Base-by-base conservation (phyloP, 164 flowering plant species). In the Kalanchoe fedtschenkoi region DNA sequence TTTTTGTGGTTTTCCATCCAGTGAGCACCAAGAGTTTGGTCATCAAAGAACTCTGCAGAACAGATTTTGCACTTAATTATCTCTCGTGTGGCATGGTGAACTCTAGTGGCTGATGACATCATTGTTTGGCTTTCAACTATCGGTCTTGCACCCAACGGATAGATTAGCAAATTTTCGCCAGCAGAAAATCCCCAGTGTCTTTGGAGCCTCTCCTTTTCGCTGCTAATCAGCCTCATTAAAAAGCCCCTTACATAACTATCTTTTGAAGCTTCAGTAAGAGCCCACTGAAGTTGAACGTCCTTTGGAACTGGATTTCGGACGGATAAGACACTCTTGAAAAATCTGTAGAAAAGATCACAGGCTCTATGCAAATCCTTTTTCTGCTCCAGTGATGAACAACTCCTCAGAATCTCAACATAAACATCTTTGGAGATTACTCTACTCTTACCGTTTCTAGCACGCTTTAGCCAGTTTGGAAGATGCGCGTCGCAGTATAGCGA, bases 391-490 rank as follows among this genome's bases (percentile, higher is more conserved):
- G 91, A 77, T 62, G 58, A 60, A 42, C 96, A 91, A 53, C 66
- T 70, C 41, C 56, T 78, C 60, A 91, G 62, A 69, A 95, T 87
- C 63, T 87, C 93, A 34, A 80, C 5, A 61, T 85, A 95, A 13
- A 84, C 80, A 55, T 95, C 97, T 70, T 85, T 90, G 16, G 99
- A 84, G 65, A 91, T 76, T 59, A 91, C 80, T 75, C 93, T 80
- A 68, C 84, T 85, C 77, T 81, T 88, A 51, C 97, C 96, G 70
- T 95, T 90, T 72, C 97, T 76, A 2, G 96, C 96, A 63, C 96
- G 98, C 77, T 88, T 91, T 28, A 95, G 91, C 88, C 89, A 95
- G 74, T 76, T 82, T 4, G 99, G 99, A 65, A 87, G 75, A 65
- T 95, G 99, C 62, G 78, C 82, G 47, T 88, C 97, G 66, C 99